phyloP scores from a whole-genome alignment of 805 yeast genomes.

The Nakazawaea molendinolei region DNA sequence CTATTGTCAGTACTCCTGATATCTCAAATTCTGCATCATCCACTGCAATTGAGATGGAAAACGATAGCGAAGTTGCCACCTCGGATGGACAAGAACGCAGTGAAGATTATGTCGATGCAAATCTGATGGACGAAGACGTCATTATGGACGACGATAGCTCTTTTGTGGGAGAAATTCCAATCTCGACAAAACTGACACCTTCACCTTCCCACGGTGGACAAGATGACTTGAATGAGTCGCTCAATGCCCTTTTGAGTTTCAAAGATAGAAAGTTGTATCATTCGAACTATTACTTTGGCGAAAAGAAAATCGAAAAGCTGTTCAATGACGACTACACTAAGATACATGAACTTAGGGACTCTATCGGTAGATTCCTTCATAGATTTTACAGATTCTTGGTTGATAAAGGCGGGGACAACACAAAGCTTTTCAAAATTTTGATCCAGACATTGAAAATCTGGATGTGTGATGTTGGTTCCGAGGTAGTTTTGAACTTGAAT shows the following conservation, averaged over 20 bases:
- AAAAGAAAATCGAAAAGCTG: conserved; percentile 37
- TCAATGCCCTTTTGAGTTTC: conserved; percentile 49
- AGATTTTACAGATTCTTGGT: conserved; percentile 40
- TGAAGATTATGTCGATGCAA: conserved; percentile 16
- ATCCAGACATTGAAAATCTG: conserved; percentile 65
- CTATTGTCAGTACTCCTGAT: conserved; percentile 17
- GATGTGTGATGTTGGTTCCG: conserved; percentile 77
- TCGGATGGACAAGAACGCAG: too few relatives aligned
- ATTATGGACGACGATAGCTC: conserved; percentile 5
- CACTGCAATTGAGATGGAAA: background rate
- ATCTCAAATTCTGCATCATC: background rate
- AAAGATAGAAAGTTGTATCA: conserved; percentile 59
- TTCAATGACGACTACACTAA: conserved; percentile 26
- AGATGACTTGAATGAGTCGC: conserved; percentile 33
- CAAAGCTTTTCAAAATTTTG: conserved; percentile 53
- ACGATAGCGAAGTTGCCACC: conserved; percentile 14
- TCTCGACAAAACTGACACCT: conserved; percentile 26
- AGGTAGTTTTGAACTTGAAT: conserved; percentile 50
- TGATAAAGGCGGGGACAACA: conserved; percentile 52
- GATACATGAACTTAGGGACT: conserved; percentile 55
- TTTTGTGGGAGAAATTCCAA: conserved; percentile 19
- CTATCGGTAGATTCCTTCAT: conserved; percentile 51
- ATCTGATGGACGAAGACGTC: conserved; percentile 15
- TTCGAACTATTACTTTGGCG: conserved; percentile 60
- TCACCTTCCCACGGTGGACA: conserved; percentile 21